Evolutionary conservation across 1,139 yeast species (phyloP), one percentile per base, ranked within the genome.

Genomic region (Casaregolazyma suthepensis): DNA sequence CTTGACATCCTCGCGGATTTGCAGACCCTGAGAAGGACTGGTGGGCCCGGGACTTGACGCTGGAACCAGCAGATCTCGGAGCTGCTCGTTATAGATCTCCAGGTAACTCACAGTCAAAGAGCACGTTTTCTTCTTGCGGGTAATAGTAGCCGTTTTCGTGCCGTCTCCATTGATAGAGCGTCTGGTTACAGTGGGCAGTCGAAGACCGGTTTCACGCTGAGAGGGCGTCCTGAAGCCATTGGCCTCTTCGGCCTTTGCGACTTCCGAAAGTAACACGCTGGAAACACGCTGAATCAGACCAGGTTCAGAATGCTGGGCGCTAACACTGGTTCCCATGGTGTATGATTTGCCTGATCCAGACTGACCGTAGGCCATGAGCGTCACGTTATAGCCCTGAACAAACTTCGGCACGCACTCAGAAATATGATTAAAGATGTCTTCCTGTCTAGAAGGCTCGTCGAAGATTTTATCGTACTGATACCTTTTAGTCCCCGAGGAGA

Each of bases 51-150:
- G 45, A 17, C 35, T 19, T 13, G 45, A 18, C 17, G 40, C 20
- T 4, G 51, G 48, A 35, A 66, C 62, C 35, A 78, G 66, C 54
- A 85, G 71, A 64, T 85, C 93, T 50, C 75, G 73, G 53, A 85
- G 71, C 59, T 82, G 86, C 66, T 87, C 94, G 63, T 85, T 85
- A 70, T 84, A 86, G 50, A 85, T 72, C 65, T 84, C 94, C 67
- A 90, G 72, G 45, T 60, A 65, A 2, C 62, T 55, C 9, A 59
- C 66, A 6, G 58, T 43, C 10, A 64, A 56, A 1, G 56, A 54
- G 57, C 60, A 62, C 1, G 59, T 61, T 9, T 45, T 46, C 19
- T 43, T 37, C 19, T 37, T 43, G 31, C 15, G 43, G 12, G n/a
- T 4, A 18, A 20, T 10, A 19, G 38, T 31, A 12, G 48, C 18